Base-by-base conservation (phyloP, 1,139 yeast species). In the Geotrichum australiense region DNA sequence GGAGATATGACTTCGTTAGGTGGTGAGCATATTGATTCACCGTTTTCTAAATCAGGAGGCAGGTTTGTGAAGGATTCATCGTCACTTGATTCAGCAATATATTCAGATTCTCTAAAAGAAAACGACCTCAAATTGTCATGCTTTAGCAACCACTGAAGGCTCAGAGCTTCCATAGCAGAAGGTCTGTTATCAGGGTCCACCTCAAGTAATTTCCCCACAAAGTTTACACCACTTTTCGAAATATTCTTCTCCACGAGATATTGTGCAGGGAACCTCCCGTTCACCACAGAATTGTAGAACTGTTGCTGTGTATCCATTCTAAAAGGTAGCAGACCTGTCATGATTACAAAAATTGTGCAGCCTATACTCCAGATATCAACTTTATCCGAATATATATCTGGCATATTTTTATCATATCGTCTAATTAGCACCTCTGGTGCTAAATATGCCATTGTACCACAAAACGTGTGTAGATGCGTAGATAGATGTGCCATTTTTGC, bases 321-420 rank as follows among this genome's bases (percentile, higher is more conserved):
- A 58, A 91, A 91, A 2, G 98, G 98, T 46, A 89, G 66, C 67
- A 86, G 96, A 0, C 93, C 91, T 0, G 97, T 89, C 42, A 91
- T 64, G 27, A 89, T 76, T 7, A 91, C 98, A 62, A 86, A 91
- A 0, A 87, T 81, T 26, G 91, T 66, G 61, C 98, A 91, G 0
- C 97, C 96, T 46, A 86, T 69, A 3, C 96, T 85, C 98, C 98
- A 91, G 70, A 91, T 84, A 60, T 91, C 98, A 4, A 89, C 97
- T 47, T 84, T 71, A 33, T 83, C 79, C 3, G 95, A 85, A 57
- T 91, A 91, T 43, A 35, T 16, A 43, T 38, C 8, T 42, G 52
- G 8, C 44, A 41, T 11, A 39, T 25, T 29, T 36, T 41, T 37
- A 35, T 42, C 29, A 34, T 48, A 37, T 43, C 45, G 21, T 43